Percentiles rank a stretch among this genome's conserved stretches.
Conservation (phyloP, 495 filamentous ascomycete species). For the Annulohypoxylon bovei region DNA sequence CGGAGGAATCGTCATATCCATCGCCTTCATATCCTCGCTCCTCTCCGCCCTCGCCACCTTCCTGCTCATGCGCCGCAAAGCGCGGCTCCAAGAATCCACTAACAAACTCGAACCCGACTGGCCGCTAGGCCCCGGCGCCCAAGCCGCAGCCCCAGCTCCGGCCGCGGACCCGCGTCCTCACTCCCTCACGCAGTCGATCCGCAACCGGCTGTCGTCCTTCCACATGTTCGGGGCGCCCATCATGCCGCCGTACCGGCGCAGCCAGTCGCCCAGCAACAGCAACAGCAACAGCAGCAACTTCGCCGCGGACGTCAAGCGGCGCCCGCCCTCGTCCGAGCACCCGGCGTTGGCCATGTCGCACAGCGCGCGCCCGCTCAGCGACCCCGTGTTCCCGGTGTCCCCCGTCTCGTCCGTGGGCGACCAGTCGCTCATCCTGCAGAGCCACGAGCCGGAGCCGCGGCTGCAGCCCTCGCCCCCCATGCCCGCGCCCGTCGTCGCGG, state of each 20-base stretch:
- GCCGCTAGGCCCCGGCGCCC: background rate
- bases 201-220: background rate
- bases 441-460: background rate
- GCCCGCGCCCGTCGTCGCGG: background rate
- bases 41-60: constrained; percentile 33
- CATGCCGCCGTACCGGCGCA: background rate
- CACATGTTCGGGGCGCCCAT: constrained; percentile 12
- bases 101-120: constrained; percentile 9
- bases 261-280: background rate
- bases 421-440: background rate
- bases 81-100: background rate
- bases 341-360: constrained; percentile 23
- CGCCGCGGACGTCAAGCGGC: background rate
- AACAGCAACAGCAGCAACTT: background rate
- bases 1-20: constrained; percentile 37
- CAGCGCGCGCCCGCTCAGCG: constrained; percentile 13
- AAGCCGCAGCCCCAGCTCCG: background rate
- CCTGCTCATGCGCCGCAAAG: constrained; percentile 37
- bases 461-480: background rate
- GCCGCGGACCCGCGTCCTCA: background rate
- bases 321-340: constrained; percentile 17
- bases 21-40: constrained; percentile 30
- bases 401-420: constrained; percentile 11
- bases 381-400: constrained; percentile 29
- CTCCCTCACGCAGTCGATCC: background rate